A percentile compares a stretch with the other conserved stretches of the same genome.
These are phyloP conservation scores for Paulownia fortunei DNA, from an alignment of 257 asterid genomes.

Conservation along the genomic window DNA sequence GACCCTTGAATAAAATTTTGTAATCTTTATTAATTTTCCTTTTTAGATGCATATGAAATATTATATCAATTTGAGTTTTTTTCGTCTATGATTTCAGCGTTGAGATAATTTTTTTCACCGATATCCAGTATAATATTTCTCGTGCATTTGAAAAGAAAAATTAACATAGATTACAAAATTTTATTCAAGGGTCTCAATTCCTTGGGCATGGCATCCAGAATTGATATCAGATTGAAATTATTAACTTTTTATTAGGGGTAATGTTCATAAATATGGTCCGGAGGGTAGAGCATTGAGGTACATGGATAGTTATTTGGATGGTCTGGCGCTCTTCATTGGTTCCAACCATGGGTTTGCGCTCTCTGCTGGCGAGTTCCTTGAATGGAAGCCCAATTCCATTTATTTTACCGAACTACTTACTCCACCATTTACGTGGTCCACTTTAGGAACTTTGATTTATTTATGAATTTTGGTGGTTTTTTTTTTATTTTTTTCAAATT, in stretches of 20 bases:
- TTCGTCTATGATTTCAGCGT: neutral
- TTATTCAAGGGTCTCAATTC: no score
- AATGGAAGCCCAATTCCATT: constrained; percentile 11
- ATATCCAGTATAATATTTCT: no score
- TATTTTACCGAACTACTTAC: neutral
- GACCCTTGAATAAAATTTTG: constrained; percentile 72
- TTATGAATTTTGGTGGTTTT: no score
- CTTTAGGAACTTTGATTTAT: no score
- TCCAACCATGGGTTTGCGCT: neutral
- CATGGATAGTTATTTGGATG: neutral
- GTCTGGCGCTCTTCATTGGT: neutral
- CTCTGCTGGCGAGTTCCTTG: neutral
- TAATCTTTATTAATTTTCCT: constrained; percentile 27
- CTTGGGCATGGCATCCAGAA: no score
- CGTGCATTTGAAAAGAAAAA: no score
- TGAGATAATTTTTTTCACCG: neutral
- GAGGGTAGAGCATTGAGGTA: neutral
- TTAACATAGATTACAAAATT: no score
- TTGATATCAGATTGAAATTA: no score
- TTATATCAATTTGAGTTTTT: no score
- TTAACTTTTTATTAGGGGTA: no score
- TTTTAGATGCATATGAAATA: neutral
- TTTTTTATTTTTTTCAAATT: no score
- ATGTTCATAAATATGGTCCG: neutral
- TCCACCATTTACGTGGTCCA: no score